Conservation (phyloP, 176 grass and related monocot species). For the Hsuehochloa calcarea region DNA sequence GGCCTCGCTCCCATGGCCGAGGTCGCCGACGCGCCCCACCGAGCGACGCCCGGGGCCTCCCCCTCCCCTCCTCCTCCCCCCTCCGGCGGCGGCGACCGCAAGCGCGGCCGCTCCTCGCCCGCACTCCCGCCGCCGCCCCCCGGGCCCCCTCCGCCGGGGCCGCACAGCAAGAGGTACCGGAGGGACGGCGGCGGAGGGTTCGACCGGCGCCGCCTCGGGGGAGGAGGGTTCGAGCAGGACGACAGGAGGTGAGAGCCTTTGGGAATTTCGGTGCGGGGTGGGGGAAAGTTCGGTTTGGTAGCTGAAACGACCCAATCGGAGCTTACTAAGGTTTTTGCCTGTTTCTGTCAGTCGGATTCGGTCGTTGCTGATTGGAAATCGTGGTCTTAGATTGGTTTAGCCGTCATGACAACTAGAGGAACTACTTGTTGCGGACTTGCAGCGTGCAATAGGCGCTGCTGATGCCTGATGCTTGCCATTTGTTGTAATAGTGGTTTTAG, state of each 20-base stretch:
- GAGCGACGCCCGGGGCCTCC: slow-evolving; percentile 20
- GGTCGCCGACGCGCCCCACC: slow-evolving; percentile 50
- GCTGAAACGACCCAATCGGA: not conserved
- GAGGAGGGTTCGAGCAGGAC: slow-evolving; percentile 50
- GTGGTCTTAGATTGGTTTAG: not conserved
- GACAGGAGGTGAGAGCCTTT: slow-evolving; percentile 64
- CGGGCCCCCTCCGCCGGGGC: slow-evolving; percentile 44
- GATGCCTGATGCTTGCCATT: not conserved
- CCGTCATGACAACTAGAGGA: not conserved
- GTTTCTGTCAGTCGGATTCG: not conserved
- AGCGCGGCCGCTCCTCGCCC: slow-evolving; percentile 57
- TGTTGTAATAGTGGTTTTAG: not conserved
- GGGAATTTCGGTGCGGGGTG: not conserved
- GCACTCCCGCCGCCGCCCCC: slow-evolving; percentile 59
- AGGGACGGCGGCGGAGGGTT: slow-evolving; percentile 69
- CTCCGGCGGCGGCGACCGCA: slow-evolving; percentile 35
- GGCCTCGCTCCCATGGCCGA: slow-evolving; percentile 64
- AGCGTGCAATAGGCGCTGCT: not conserved
- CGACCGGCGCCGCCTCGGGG: slow-evolving; percentile 74
- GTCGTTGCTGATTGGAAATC: not conserved
- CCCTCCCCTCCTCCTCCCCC: slow-evolving; percentile 20
- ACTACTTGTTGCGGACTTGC: not conserved
- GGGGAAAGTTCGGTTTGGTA: slow-evolving; percentile 14
- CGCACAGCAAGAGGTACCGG: slow-evolving; percentile 56
- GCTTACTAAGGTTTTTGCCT: not conserved